Evolutionary conservation across 768 basidiomycete genomes (phyloP).

Genomic region (Panaeolus papilionaceus): DNA sequence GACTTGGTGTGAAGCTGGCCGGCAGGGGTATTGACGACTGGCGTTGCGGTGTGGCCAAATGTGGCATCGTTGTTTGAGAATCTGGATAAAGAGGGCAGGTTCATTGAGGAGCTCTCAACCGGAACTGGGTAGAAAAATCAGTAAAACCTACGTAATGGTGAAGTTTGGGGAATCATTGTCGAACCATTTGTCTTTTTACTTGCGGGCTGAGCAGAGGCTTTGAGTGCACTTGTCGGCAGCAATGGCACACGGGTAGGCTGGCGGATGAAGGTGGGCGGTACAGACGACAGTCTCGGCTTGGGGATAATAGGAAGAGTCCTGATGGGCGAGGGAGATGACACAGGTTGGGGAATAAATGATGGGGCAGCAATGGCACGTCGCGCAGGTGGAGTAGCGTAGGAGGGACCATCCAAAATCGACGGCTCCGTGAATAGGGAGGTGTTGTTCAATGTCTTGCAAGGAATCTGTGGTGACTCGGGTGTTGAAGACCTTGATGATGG

Average conservation of each 20-base stretch:
- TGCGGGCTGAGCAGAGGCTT: conserved; percentile 26
- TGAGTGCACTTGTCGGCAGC: conserved; percentile 33
- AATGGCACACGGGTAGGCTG: conserved; percentile 49
- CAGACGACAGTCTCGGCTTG: conserved; percentile 36
- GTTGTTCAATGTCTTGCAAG: neutral
- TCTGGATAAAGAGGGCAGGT: conserved; percentile 46
- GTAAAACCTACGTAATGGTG: conserved; percentile 65
- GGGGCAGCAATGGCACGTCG: conserved; percentile 54
- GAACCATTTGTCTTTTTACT: conserved; percentile 59
- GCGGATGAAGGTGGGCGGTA: conserved; percentile 47
- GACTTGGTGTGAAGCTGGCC: conserved; percentile 6
- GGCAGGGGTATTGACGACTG: conserved; percentile 20
- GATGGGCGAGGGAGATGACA: conserved; percentile 51
- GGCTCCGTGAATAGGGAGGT: conserved; percentile 20
- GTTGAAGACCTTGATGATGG: conserved; percentile 15
- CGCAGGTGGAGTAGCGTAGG: conserved; percentile 53
- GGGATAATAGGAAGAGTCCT: conserved; percentile 32
- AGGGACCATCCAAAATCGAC: conserved; percentile 34
- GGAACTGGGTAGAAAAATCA: conserved; percentile 47
- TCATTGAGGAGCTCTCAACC: conserved; percentile 41
- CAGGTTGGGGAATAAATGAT: conserved; percentile 69
- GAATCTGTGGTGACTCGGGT: conserved; percentile 16
- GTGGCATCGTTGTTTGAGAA: conserved; percentile 34
- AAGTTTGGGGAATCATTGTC: conserved; percentile 58
- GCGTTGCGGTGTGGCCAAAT: conserved; percentile 21